phyloP scores from a whole-genome alignment of 2,329 filamentous ascomycete species.

The Didymella pinodella region DNA sequence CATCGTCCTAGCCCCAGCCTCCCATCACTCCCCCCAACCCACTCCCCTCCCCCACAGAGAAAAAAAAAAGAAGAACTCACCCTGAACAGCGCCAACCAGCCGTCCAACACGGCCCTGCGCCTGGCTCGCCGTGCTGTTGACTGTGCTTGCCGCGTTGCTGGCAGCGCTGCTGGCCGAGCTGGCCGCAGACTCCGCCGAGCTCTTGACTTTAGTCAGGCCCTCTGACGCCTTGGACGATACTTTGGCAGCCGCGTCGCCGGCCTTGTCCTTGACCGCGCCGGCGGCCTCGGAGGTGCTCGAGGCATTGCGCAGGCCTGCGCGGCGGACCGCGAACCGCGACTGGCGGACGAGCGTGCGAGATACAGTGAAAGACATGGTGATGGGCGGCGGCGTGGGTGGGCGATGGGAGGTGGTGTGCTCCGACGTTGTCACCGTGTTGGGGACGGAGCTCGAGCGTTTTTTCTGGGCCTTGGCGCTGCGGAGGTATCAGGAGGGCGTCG shows the following conservation, averaged over 20 bases:
- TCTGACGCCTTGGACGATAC: slow-evolving; percentile 78
- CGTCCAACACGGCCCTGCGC: slow-evolving; percentile 85
- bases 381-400: slow-evolving; percentile 24
- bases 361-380: slow-evolving; percentile 58
- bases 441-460: slow-evolving; percentile 16
- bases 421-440: slow-evolving; percentile 11
- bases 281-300: slow-evolving; percentile 59
- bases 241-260: slow-evolving; percentile 60
- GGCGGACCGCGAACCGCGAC: slow-evolving; percentile 53
- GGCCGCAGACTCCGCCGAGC: slow-evolving; percentile 80
- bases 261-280: slow-evolving; percentile 57
- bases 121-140: slow-evolving; percentile 80
- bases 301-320: slow-evolving; percentile 57
- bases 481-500: slow-evolving; percentile 7
- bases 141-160: slow-evolving; percentile 72
- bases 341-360: slow-evolving; percentile 57
- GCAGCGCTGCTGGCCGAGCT: slow-evolving; percentile 71
- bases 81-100: slow-evolving; percentile 81
- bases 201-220: slow-evolving; percentile 81
- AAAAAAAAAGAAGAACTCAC: slow-evolving; percentile 64
- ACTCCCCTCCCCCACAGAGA: too few relatives aligned
- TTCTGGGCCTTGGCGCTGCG: slow-evolving; percentile 17
- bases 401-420: slow-evolving; percentile 18
- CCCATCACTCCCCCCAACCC: neutral
- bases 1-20: neutral